These are phyloP conservation scores for Agrostemma githago DNA, from an alignment of 148 eudicot genomes.

Conservation along the genomic window DNA sequence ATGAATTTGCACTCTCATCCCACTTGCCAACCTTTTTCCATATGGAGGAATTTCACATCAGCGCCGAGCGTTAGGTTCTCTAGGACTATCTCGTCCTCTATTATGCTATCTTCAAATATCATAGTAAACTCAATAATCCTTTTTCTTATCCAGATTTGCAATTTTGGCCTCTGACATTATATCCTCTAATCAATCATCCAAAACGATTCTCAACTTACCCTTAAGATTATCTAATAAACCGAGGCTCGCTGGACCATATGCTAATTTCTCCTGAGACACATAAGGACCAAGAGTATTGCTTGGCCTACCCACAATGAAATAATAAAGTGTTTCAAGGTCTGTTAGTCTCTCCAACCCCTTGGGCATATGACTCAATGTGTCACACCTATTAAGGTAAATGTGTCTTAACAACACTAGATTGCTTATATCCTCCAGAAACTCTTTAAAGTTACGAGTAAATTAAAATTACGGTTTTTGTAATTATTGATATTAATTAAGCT, in stretches of 20 bases:
- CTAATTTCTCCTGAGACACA: not conserved
- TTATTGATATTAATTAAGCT: too few relatives aligned
- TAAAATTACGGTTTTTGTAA: too few relatives aligned
- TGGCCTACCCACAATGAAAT: not conserved
- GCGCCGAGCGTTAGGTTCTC: conserved; percentile 6
- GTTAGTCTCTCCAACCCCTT: not conserved
- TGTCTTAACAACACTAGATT: conserved; percentile 13
- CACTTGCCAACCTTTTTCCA: conserved; percentile 13
- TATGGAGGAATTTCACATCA: not conserved
- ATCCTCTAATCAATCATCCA: not conserved
- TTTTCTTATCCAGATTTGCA: conserved; percentile 4
- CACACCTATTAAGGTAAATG: not conserved
- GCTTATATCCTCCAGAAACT: not conserved
- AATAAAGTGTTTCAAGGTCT: not conserved
- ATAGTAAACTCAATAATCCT: not conserved
- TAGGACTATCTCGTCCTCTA: not conserved
- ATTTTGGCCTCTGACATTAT: not conserved
- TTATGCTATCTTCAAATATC: too few relatives aligned
- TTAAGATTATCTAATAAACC: not conserved
- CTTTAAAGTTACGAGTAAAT: not conserved
- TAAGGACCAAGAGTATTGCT: not conserved
- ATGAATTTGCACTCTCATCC: conserved; percentile 3
- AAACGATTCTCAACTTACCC: not conserved
- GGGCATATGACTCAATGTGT: conserved; percentile 9
- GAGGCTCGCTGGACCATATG: not conserved